Evolutionary conservation across 176 grass and related monocot species (phyloP).

Genomic region (Carex myosuroides): DNA sequence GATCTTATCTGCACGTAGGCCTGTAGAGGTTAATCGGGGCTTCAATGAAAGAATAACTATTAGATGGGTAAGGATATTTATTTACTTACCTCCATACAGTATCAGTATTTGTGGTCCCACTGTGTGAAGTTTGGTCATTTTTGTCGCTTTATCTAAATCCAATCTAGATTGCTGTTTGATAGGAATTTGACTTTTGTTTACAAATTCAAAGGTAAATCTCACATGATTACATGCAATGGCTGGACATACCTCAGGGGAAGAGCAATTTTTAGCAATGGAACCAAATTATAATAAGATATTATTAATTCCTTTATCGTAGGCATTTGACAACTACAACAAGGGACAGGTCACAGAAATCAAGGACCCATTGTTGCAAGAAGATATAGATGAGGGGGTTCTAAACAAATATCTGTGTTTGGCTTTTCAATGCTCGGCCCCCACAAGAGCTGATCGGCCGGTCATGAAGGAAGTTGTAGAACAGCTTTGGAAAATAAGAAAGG

Average conservation of each 20-base stretch:
- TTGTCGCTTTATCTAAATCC: neutral
- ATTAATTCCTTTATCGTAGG: conserved; percentile 24
- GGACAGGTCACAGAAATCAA: conserved; percentile 36
- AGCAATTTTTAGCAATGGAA: neutral
- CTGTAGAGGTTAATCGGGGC: conserved; percentile 14
- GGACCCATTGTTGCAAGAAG: conserved; percentile 44
- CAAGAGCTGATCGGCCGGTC: conserved; percentile 39
- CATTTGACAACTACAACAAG: conserved; percentile 36
- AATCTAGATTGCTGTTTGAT: too few relatives aligned
- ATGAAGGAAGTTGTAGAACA: conserved; percentile 52
- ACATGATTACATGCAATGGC: neutral
- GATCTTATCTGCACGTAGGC: conserved; percentile 29
- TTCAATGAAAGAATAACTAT: neutral
- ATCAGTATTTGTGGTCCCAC: neutral
- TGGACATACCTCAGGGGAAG: too few relatives aligned
- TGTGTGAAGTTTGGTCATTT: neutral
- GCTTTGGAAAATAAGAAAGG: conserved; percentile 59
- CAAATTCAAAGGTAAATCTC: too few relatives aligned
- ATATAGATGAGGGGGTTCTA: conserved; percentile 36
- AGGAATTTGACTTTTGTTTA: too few relatives aligned
- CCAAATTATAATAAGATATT: neutral
- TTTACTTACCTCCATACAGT: neutral
- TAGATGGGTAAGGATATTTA: conserved; percentile 23
- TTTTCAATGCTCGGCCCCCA: conserved; percentile 39
- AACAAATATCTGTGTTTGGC: conserved; percentile 42